Evolutionary conservation across 495 filamentous ascomycete genomes (phyloP).

Genomic region (Xylaria intraflava): DNA sequence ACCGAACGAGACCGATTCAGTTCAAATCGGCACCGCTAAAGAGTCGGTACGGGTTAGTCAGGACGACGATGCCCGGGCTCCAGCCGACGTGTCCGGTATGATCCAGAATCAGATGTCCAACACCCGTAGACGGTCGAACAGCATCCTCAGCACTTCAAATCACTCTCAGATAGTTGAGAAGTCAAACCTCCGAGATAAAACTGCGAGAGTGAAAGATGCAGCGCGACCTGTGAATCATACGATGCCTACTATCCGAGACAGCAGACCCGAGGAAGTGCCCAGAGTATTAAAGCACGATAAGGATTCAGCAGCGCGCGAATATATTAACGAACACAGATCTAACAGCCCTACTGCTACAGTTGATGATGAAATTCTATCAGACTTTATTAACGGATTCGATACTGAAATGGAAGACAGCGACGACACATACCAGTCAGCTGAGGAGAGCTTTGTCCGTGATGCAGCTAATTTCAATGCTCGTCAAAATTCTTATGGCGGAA

Average conservation of each 20-base stretch:
- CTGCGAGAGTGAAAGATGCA: neutral
- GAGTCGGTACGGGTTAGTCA: neutral
- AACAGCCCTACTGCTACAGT: neutral
- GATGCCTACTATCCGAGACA: neutral
- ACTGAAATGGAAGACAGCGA: conserved; percentile 3
- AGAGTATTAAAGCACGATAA: neutral
- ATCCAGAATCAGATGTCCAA: neutral
- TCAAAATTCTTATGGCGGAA: conserved; percentile 2
- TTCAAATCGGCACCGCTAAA: neutral
- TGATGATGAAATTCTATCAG: neutral
- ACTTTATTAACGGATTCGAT: conserved; percentile 3
- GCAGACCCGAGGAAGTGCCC: neutral
- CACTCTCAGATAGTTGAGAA: neutral
- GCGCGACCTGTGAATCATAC: neutral
- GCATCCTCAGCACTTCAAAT: too few species aligned
- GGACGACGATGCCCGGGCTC: neutral
- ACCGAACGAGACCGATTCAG: neutral
- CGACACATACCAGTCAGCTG: neutral
- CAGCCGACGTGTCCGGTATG: neutral
- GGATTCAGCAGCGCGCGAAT: neutral
- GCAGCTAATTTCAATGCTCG: conserved; percentile 13
- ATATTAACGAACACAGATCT: neutral
- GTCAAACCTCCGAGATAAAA: neutral
- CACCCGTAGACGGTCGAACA: too few species aligned
- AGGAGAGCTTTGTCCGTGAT: conserved; percentile 20